Evolutionary conservation across 441 rosid genomes (phyloP).

Genomic region (Rhodomyrtus psidioides): DNA sequence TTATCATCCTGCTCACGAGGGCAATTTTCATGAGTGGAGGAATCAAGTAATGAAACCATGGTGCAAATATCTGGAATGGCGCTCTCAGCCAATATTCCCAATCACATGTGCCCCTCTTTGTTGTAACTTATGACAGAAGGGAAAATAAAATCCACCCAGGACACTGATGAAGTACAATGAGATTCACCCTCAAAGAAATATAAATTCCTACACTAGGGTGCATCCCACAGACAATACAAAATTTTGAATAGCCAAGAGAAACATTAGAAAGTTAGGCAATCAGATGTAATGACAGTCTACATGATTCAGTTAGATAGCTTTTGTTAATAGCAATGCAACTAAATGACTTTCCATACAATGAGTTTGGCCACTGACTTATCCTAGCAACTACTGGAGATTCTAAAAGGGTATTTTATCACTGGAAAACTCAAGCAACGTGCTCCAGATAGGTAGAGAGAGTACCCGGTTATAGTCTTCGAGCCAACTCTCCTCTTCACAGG

Average conservation of each 20-base stretch:
- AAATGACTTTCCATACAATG: not conserved
- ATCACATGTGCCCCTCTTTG: not conserved
- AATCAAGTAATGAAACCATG: not conserved
- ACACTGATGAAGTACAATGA: not conserved
- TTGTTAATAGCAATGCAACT: not conserved
- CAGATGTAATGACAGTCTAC: not conserved
- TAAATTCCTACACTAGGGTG: not conserved
- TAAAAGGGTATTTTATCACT: not conserved
- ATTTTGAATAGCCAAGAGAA: not conserved
- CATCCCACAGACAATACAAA: not conserved
- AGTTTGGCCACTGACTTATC: not conserved
- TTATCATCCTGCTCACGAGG: constrained; percentile 76
- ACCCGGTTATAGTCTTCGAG: constrained; percentile 96
- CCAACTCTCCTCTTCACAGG: constrained; percentile 99
- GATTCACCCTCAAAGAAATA: not conserved
- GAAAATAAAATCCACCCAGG: not conserved
- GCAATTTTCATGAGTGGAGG: not conserved
- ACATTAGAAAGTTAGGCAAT: not conserved
- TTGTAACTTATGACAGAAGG: not conserved
- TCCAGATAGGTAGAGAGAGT: not conserved
- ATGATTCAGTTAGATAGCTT: not conserved
- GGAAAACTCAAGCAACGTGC: not conserved
- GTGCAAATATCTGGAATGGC: not conserved
- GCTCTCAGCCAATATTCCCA: not conserved
- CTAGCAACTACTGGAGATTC: not conserved